Evolutionary conservation across 2,329 filamentous ascomycete species (phyloP), one percentile per base, ranked within the genome.

Genomic region (Fusarium chlamydosporum): DNA sequence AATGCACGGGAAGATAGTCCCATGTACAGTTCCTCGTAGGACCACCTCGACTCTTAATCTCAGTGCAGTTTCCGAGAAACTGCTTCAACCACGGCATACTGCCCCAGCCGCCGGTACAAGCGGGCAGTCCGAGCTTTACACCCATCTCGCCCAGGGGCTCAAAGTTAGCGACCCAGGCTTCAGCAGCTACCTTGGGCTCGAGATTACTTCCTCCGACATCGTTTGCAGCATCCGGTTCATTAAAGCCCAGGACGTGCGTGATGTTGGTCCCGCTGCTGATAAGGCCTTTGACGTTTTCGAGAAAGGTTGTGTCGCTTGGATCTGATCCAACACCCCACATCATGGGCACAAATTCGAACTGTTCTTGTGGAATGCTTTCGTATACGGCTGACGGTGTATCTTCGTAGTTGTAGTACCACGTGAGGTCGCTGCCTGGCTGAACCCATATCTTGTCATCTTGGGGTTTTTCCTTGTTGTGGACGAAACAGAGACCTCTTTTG

Each of bases 361-460:
- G 78, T 15, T 82, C 80, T 71, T 89, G 86, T 0, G 83, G 72
- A 31, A 83, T 73, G 50, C 82, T 77, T 40, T 77, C 68, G 75
- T 85, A 90, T 41, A 80, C 80, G 0, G 83, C 65, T 1, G 89
- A 87, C 2, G 92, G 91, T 5, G 78, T 75, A 20, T 82, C 74
- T 27, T 80, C 79, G 78, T 94, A 96, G 82, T 94, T 95, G 85
- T 95, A 96, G 83, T 96, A 96, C 92, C 92, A 96, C 4, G 88
- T 91, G 56, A 95, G 79, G 41, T 88, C 86, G 18, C 85, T 87
- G 37, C 82, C 83, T 7, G 81, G 53, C 42, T 82, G 77, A 12
- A 83, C 80, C 90, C 91, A 94, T 72, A 91, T 82, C 46, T 83
- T 76, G 79, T 93, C 88, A 79, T 95, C 92, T 16, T 81, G 61